These are phyloP conservation scores for Trichophyton benhamiae DNA, from an alignment of 2,329 filamentous ascomycete genomes.

Conservation along the genomic window DNA sequence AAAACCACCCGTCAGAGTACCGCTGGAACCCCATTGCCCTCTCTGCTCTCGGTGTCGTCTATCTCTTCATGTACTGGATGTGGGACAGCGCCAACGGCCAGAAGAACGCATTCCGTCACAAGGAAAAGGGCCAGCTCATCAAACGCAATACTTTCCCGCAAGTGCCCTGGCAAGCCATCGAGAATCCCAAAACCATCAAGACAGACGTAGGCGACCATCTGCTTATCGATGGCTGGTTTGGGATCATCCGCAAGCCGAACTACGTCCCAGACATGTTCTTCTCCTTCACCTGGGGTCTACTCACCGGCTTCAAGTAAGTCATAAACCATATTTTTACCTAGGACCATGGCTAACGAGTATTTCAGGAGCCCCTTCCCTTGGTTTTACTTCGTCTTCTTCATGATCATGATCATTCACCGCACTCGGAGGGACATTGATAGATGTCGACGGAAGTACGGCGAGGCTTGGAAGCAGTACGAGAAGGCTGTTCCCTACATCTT, in stretches of 20 bases:
- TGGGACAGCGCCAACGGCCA: slow-evolving; percentile 90
- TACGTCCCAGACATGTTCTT: slow-evolving; percentile 74
- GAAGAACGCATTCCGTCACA: slow-evolving; percentile 80
- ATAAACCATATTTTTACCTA: too few relatives aligned
- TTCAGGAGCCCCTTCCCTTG: slow-evolving; percentile 63
- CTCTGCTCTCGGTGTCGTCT: slow-evolving; percentile 52
- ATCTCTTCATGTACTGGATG: slow-evolving; percentile 75
- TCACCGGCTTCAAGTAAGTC: slow-evolving; percentile 54
- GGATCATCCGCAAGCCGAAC: slow-evolving; percentile 55
- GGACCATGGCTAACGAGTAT: neutral
- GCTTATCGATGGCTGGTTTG: slow-evolving; percentile 73
- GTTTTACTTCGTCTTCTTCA: slow-evolving; percentile 80
- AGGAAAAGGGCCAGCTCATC: slow-evolving; percentile 51
- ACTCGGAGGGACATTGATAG: slow-evolving; percentile 62
- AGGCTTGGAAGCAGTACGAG: slow-evolving; percentile 72
- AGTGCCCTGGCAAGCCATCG: slow-evolving; percentile 69
- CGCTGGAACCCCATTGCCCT: slow-evolving; percentile 60
- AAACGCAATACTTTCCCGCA: slow-evolving; percentile 75
- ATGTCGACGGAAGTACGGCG: slow-evolving; percentile 67
- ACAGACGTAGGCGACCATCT: slow-evolving; percentile 63
- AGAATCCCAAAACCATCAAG: slow-evolving; percentile 67
- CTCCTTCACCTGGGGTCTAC: slow-evolving; percentile 62
- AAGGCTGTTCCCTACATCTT: slow-evolving; percentile 70
- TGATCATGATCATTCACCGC: slow-evolving; percentile 66
- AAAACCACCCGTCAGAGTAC: slow-evolving; percentile 66